phyloP scores from a whole-genome alignment of 306 rosid genomes.

The Sindora glabra region DNA sequence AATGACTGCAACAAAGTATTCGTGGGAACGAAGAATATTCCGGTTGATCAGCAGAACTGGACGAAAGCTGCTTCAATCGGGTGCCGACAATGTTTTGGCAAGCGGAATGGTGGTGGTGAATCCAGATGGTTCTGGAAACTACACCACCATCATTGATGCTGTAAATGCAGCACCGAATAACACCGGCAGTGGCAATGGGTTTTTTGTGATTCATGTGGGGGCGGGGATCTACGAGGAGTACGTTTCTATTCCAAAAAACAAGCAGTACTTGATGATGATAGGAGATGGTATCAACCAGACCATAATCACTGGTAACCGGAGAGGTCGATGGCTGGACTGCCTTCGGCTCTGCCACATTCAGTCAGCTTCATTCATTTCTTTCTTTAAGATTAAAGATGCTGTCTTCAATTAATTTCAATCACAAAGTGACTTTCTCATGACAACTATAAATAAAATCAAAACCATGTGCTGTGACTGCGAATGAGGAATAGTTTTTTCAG shows the following conservation, averaged over 20 bases:
- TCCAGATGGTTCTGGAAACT: constrained; percentile 21
- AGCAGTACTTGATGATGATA: constrained; percentile 14
- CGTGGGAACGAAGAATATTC: neutral
- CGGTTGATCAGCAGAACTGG: neutral
- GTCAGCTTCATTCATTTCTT: neutral
- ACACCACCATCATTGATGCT: constrained; percentile 18
- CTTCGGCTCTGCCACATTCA: constrained; percentile 14
- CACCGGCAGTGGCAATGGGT: neutral
- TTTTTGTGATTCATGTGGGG: constrained; percentile 16
- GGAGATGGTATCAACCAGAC: constrained; percentile 22
- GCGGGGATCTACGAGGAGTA: constrained; percentile 11
- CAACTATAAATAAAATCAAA: too few species aligned
- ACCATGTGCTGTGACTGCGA: neutral
- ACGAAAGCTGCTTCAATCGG: constrained; percentile 12
- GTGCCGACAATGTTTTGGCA: neutral
- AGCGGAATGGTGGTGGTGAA: constrained; percentile 18
- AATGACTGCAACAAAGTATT: neutral
- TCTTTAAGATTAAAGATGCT: neutral
- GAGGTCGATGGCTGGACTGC: constrained; percentile 10
- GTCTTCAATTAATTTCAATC: too few species aligned
- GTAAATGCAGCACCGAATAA: constrained; percentile 26
- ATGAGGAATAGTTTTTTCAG: neutral
- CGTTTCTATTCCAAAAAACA: constrained; percentile 11
- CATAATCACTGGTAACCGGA: constrained; percentile 12
- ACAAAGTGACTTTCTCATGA: too few species aligned